Conservation (phyloP, 306 rosid genomes). For the Quercus dentata region DNA sequence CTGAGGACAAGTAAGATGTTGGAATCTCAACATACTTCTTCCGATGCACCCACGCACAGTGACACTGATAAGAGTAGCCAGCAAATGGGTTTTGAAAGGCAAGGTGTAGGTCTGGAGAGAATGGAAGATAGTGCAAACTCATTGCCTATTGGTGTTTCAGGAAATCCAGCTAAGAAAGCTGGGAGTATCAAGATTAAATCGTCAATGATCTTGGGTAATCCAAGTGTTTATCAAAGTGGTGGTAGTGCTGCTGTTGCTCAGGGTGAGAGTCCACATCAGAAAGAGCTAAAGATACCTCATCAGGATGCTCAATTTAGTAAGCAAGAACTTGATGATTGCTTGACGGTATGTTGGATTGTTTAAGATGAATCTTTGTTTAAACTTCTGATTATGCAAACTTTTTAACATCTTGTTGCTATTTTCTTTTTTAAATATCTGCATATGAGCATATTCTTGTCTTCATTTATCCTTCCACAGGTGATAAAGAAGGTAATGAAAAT, state of each 20-base stretch:
- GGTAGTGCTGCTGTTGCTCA: constrained; percentile 23
- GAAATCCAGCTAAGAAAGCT: constrained; percentile 47
- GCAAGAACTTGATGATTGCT: constrained; percentile 70
- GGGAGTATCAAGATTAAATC: constrained; percentile 78
- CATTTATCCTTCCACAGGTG: constrained; percentile 39
- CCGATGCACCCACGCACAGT: constrained; percentile 73
- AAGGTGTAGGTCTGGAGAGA: constrained; percentile 41
- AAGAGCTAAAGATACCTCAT: constrained; percentile 39
- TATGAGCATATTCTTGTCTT: constrained; percentile 9
- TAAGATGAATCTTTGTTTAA: constrained; percentile 9
- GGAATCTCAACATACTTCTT: constrained; percentile 67
- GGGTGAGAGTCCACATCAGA: constrained; percentile 29
- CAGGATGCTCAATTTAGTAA: constrained; percentile 46
- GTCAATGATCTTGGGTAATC: constrained; percentile 54
- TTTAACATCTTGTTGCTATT: neutral
- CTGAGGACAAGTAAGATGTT: constrained; percentile 56
- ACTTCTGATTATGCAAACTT: neutral
- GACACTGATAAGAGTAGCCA: constrained; percentile 87
- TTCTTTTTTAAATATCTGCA: constrained; percentile 10
- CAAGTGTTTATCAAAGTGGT: constrained; percentile 36
- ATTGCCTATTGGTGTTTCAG: constrained; percentile 35
- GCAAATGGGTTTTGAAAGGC: constrained; percentile 61
- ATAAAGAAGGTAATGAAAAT: constrained; percentile 93
- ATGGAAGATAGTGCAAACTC: constrained; percentile 82
- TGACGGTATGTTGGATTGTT: constrained; percentile 46